A percentile compares a stretch with the other conserved stretches of the same genome.
Evolutionary conservation across 768 basidiomycete species (phyloP).

Genomic region (Kwoniella sp.): DNA sequence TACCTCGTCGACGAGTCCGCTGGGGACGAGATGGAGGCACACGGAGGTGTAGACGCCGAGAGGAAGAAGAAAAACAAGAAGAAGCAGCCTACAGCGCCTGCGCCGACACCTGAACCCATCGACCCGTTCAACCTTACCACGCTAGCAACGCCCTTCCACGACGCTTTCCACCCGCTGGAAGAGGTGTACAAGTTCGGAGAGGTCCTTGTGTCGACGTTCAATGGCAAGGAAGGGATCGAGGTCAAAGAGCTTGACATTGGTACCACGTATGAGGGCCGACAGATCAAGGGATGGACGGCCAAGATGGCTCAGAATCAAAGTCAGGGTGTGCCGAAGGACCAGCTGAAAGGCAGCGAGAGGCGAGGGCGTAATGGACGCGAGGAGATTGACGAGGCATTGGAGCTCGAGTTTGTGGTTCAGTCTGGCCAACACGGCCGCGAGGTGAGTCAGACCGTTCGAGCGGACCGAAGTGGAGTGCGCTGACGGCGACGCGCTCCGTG

Average conservation of each 20-base stretch:
- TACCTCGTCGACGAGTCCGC: neutral
- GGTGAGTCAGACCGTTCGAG: constrained; percentile 51
- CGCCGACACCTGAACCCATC: neutral
- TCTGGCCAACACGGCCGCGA: constrained; percentile 74
- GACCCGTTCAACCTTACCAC: constrained; percentile 23
- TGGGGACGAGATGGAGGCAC: neutral
- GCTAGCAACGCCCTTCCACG: constrained; percentile 41
- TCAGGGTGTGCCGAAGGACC: neutral
- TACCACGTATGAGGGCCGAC: constrained; percentile 34
- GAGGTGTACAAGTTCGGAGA: constrained; percentile 41
- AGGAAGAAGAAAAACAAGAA: constrained; percentile 5
- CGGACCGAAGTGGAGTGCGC: neutral
- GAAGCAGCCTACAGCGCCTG: neutral
- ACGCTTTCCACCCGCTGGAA: constrained; percentile 39
- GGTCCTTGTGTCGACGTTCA: constrained; percentile 26
- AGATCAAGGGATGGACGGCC: constrained; percentile 39
- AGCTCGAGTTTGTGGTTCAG: constrained; percentile 60
- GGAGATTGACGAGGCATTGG: constrained; percentile 13
- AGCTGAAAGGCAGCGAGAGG: neutral
- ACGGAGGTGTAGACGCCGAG: neutral
- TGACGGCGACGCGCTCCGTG: neutral
- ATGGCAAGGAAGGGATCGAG: constrained; percentile 13
- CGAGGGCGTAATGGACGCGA: neutral
- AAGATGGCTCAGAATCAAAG: constrained; percentile 6
- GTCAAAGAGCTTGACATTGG: constrained; percentile 35